Conservation (phyloP, 768 basidiomycete genomes). For the Glaciozyma antarctica region DNA sequence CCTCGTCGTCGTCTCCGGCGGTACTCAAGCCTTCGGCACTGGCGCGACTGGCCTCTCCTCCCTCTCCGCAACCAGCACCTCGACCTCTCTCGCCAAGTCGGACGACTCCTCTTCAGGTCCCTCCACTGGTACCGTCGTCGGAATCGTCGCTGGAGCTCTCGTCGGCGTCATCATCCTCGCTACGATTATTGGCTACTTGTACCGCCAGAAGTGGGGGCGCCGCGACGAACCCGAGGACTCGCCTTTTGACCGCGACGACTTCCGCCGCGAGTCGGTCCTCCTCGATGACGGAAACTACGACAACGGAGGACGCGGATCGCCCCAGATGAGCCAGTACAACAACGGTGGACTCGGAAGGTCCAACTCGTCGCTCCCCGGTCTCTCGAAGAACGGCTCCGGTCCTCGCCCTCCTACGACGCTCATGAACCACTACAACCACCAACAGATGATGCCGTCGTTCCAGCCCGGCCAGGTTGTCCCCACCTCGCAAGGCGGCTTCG, state of each 20-base stretch:
- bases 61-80: neutral
- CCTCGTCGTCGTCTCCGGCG: neutral
- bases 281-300: conserved; percentile 25
- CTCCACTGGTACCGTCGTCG: conserved; percentile 45
- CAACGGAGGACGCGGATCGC: conserved; percentile 4
- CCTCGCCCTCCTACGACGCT: conserved; percentile 26
- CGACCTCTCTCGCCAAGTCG: neutral
- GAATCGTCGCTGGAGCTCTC: conserved; percentile 23
- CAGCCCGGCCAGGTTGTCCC: conserved; percentile 23
- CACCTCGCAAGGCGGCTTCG: neutral
- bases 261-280: conserved; percentile 21
- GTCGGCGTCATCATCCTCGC: conserved; percentile 20
- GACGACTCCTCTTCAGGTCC: neutral
- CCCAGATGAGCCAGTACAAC: conserved; percentile 29
- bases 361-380: conserved; percentile 15
- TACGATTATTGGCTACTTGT: conserved; percentile 11
- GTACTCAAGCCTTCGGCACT: too few relatives aligned
- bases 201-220: conserved; percentile 15
- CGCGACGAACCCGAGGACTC: conserved; percentile 22
- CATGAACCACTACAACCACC: conserved; percentile 20
- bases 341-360: conserved; percentile 2
- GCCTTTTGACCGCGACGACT: conserved; percentile 31
- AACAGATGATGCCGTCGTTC: conserved; percentile 24
- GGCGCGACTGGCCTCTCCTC: neutral
- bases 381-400: conserved; percentile 14